Evolutionary conservation across 2,329 filamentous ascomycete genomes (phyloP).

Genomic region (Arthrobotrys musiformis): DNA sequence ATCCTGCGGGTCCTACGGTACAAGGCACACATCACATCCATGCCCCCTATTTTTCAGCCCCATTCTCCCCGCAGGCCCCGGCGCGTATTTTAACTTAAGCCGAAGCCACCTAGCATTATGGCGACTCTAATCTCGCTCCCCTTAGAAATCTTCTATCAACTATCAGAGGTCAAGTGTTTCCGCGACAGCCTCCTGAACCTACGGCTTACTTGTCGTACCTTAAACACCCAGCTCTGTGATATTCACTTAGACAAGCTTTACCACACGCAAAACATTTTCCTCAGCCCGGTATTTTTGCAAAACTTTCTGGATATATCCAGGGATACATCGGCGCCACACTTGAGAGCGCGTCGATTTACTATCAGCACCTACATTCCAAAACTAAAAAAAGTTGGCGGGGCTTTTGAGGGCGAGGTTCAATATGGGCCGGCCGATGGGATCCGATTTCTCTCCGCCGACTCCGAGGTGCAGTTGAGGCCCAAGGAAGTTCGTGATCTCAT

Average conservation of each 20-base stretch:
- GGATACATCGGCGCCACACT: neutral
- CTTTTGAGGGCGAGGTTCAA: too few species aligned
- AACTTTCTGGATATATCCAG: neutral
- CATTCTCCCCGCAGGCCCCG: too few species aligned
- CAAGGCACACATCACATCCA: too few species aligned
- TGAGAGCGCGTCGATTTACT: neutral
- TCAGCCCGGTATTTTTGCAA: neutral
- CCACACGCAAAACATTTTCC: neutral
- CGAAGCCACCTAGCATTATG: too few species aligned
- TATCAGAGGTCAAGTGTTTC: neutral
- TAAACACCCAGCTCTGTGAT: neutral
- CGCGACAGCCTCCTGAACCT: neutral
- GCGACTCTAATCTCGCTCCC: neutral
- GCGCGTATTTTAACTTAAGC: too few species aligned
- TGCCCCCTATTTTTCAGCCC: too few species aligned
- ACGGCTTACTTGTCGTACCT: neutral
- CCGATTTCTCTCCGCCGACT: too few species aligned
- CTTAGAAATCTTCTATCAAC: neutral
- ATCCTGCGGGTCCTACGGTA: too few species aligned
- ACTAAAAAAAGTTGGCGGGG: too few species aligned
- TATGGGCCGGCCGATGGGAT: too few species aligned
- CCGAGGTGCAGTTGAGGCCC: too few species aligned
- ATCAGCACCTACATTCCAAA: neutral
- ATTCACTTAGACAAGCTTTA: neutral
- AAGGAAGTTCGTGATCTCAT: neutral